Conservation (phyloP, 2,329 filamentous ascomycete genomes). For the Ascochyta pisi region DNA sequence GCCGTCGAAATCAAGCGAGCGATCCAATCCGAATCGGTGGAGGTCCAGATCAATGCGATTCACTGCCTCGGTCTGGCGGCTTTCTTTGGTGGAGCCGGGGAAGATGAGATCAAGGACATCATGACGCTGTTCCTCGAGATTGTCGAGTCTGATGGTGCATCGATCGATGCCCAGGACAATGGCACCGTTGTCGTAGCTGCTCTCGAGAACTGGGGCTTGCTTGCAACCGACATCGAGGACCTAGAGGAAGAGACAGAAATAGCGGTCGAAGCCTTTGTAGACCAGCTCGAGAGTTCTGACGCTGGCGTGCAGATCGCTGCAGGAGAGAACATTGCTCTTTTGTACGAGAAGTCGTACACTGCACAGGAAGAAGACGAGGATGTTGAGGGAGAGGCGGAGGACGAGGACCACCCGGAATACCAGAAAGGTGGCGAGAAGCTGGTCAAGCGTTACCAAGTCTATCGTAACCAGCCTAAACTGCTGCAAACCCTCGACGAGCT, state of each 20-base stretch:
- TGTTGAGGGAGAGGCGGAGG: conserved; percentile 56
- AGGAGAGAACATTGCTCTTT: conserved; percentile 79
- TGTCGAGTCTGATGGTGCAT: conserved; percentile 77
- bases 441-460: conserved; percentile 72
- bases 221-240: conserved; percentile 79
- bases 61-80: conserved; percentile 74
- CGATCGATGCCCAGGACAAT: conserved; percentile 74
- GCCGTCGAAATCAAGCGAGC: conserved; percentile 65
- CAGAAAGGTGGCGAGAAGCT: conserved; percentile 39
- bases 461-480: conserved; percentile 68
- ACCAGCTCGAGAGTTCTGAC: conserved; percentile 81
- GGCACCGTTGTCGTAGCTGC: conserved; percentile 75
- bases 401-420: conserved; percentile 53
- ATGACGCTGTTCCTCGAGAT: conserved; percentile 81
- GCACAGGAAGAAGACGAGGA: conserved; percentile 65
- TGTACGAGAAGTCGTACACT: conserved; percentile 77
- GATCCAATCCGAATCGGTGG: conserved; percentile 69
- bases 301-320: conserved; percentile 77
- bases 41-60: conserved; percentile 74
- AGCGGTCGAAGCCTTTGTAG: conserved; percentile 80
- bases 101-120: conserved; percentile 71
- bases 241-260: conserved; percentile 73
- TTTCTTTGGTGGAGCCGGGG: conserved; percentile 76
- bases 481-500: conserved; percentile 65
- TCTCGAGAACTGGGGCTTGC: conserved; percentile 78